These are phyloP conservation scores for Pinus tabuliformis DNA, from an alignment of 75 land plant species.

Conservation along the genomic window DNA sequence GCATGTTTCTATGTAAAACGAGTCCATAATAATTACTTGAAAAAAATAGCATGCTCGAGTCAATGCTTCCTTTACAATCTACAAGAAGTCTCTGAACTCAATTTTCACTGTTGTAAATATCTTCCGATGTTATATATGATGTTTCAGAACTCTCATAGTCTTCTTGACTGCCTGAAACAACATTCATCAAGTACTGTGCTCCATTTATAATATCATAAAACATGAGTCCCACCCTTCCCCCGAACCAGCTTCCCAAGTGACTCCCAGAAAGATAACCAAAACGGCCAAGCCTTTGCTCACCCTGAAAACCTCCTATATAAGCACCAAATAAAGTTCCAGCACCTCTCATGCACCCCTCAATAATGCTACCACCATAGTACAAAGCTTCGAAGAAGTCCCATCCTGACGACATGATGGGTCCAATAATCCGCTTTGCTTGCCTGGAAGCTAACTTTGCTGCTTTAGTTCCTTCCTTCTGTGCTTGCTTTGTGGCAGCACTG, in stretches of 20 bases:
- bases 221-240: conserved; percentile 88
- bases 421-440: conserved; percentile 74
- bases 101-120: background rate
- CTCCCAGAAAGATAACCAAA: conserved; percentile 95
- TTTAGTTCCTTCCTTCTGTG: conserved; percentile 62
- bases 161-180: background rate
- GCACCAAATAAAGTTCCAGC: conserved; percentile 82
- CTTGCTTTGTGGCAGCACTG: conserved; percentile 63
- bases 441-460: conserved; percentile 68
- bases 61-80: too few species aligned
- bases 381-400: conserved; percentile 97
- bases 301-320: conserved; percentile 72
- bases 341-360: conserved; percentile 76
- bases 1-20: too few species aligned
- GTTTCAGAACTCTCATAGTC: conserved; percentile 1
- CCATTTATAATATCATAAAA: conserved; percentile 80
- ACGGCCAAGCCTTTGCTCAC: conserved; percentile 78
- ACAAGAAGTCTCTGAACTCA: too few species aligned
- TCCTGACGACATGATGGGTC: conserved; percentile 82
- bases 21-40: too few species aligned
- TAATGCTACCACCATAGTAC: conserved; percentile 80
- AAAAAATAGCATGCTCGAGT: too few species aligned
- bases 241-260: conserved; percentile 89
- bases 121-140: conserved; percentile 3
- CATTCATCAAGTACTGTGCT: conserved; percentile 32